Percentiles rank a stretch among this genome's conserved stretches.
phyloP scores from a whole-genome alignment of 2,329 filamentous ascomycete genomes.

The Venturia carpophila region DNA sequence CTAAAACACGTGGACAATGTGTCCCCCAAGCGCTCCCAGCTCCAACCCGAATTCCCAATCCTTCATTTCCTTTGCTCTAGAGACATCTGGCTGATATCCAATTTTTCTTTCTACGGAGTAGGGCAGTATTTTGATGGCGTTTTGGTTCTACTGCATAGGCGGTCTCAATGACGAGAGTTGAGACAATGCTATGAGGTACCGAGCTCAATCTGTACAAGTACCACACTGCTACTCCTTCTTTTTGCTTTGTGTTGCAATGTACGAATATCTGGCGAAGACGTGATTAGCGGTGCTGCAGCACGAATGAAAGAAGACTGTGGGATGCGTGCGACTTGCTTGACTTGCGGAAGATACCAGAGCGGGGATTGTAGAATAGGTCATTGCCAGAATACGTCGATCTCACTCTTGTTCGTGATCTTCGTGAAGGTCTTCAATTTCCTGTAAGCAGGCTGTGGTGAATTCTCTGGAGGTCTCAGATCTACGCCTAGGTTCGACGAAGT shows the following conservation, averaged over 20 bases:
- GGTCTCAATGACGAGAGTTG: constrained; percentile 5
- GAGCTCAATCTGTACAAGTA: background rate
- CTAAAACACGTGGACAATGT: background rate
- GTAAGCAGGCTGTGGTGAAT: background rate
- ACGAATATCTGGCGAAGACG: background rate
- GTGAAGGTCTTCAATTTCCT: background rate
- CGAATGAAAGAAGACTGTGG: background rate
- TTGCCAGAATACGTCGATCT: background rate
- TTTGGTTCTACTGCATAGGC: constrained; percentile 17
- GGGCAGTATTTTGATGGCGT: constrained; percentile 17
- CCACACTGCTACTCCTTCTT: background rate
- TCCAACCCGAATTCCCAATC: background rate
- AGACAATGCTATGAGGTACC: background rate
- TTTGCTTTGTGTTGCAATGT: background rate
- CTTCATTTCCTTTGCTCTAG: background rate
- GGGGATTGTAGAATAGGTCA: background rate
- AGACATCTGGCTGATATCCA: constrained; percentile 14
- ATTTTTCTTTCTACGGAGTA: background rate
- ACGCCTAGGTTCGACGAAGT: background rate
- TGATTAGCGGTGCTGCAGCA: background rate
- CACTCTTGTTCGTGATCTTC: background rate
- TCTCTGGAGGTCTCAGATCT: background rate
- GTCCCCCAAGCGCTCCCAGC: no score
- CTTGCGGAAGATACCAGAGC: background rate
- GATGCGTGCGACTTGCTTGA: background rate